Evolutionary conservation across 2,329 filamentous ascomycete species (phyloP).

Genomic region (Ascochyta viciae-villosae): DNA sequence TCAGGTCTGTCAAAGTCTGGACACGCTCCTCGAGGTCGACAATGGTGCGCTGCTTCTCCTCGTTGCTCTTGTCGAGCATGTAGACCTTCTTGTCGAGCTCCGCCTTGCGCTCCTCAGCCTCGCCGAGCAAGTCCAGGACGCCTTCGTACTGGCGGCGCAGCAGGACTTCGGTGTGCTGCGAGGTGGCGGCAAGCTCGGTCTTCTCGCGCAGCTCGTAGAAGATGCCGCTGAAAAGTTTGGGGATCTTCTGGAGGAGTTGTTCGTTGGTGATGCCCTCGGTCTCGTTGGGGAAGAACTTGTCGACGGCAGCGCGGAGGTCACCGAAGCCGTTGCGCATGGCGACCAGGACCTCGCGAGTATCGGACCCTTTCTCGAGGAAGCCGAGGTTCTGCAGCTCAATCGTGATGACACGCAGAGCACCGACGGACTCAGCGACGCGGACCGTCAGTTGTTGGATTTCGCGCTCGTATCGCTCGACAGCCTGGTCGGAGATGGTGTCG

Average conservation of each 20-base stretch:
- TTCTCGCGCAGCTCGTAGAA: constrained; percentile 44
- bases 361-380: constrained; percentile 45
- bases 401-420: constrained; percentile 51
- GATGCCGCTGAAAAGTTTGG: constrained; percentile 49
- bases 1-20: constrained; percentile 32
- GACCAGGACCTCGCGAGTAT: constrained; percentile 45
- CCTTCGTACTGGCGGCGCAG: constrained; percentile 46
- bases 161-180: constrained; percentile 47
- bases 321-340: constrained; percentile 54
- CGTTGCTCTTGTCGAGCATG: constrained; percentile 47
- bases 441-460: constrained; percentile 50
- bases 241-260: constrained; percentile 49
- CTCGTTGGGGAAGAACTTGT: constrained; percentile 50
- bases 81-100: constrained; percentile 47
- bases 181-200: constrained; percentile 34
- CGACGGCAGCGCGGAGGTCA: constrained; percentile 49
- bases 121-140: constrained; percentile 38
- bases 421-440: constrained; percentile 50
- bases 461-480: constrained; percentile 46
- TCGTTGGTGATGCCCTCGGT: constrained; percentile 49
- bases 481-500: constrained; percentile 46
- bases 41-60: constrained; percentile 48
- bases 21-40: constrained; percentile 47
- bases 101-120: constrained; percentile 44
- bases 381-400: constrained; percentile 55